Evolutionary conservation across 2,329 filamentous ascomycete species (phyloP).

Genomic region (Zasmidium citrigriseum): DNA sequence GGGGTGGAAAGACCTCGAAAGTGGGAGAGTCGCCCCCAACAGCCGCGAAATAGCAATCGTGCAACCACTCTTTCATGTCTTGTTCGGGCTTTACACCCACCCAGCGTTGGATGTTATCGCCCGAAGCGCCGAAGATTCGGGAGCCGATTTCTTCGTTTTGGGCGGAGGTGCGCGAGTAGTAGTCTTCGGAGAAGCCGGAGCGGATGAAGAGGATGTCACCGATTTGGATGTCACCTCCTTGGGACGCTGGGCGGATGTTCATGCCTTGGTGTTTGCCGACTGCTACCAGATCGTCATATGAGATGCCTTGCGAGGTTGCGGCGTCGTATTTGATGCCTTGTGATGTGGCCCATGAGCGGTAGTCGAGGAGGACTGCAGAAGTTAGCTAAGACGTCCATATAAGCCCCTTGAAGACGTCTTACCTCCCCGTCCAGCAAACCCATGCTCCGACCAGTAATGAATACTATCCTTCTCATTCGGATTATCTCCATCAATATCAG

Average conservation of each 20-base stretch:
- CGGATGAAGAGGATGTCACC: slow-evolving; percentile 69
- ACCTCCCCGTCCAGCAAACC: slow-evolving; percentile 45
- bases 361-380: slow-evolving; percentile 43
- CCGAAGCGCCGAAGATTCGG: slow-evolving; percentile 46
- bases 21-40: slow-evolving; percentile 64
- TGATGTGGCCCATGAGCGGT: slow-evolving; percentile 42
- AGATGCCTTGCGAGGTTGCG: slow-evolving; percentile 44
- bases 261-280: slow-evolving; percentile 62
- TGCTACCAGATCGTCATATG: slow-evolving; percentile 53
- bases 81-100: slow-evolving; percentile 56
- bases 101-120: slow-evolving; percentile 40
- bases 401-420: background rate
- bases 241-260: slow-evolving; percentile 57
- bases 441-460: slow-evolving; percentile 49
- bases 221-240: slow-evolving; percentile 57
- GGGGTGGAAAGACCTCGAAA: slow-evolving; percentile 65
- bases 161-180: slow-evolving; percentile 44
- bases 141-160: slow-evolving; percentile 39
- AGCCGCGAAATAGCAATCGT: slow-evolving; percentile 68
- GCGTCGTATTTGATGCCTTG: slow-evolving; percentile 46
- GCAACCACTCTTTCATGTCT: slow-evolving; percentile 64
- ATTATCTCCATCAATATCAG: slow-evolving; percentile 41
- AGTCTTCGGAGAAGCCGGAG: slow-evolving; percentile 62
- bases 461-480: slow-evolving; percentile 48
- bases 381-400: background rate